These are phyloP conservation scores for Talaromyces thailandensis DNA, from an alignment of 495 filamentous ascomycete genomes.

Conservation along the genomic window DNA sequence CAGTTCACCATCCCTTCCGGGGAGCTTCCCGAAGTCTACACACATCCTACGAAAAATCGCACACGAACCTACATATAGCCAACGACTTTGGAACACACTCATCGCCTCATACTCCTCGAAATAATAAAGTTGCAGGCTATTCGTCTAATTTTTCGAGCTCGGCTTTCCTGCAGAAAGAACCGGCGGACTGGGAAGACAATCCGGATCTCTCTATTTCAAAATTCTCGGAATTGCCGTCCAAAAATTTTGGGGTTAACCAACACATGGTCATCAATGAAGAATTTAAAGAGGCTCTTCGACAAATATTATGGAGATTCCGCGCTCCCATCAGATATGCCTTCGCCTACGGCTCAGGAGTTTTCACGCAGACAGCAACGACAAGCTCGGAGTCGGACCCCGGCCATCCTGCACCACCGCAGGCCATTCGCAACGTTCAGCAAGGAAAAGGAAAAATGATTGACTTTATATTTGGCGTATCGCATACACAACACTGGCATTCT, in stretches of 20 bases:
- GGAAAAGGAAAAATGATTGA: conserved; percentile 94
- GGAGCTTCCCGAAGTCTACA: not conserved
- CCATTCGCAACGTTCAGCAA: conserved; percentile 72
- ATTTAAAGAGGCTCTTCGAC: conserved; percentile 81
- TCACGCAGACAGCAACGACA: conserved; percentile 60
- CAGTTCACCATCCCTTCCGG: not conserved
- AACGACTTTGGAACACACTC: not conserved
- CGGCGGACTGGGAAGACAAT: conserved; percentile 70
- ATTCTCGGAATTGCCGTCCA: conserved; percentile 80
- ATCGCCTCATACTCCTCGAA: not conserved
- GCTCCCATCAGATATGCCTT: conserved; percentile 94
- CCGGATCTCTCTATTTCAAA: conserved; percentile 63
- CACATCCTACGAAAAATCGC: not conserved
- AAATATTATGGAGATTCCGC: conserved; percentile 85
- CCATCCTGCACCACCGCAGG: conserved; percentile 69
- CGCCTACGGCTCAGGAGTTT: conserved; percentile 95
- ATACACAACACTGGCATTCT: conserved; percentile 95
- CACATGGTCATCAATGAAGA: conserved; percentile 90
- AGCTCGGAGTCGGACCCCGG: conserved; percentile 33
- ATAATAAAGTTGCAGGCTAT: not conserved
- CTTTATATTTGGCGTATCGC: conserved; percentile 92
- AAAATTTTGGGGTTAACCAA: conserved; percentile 89
- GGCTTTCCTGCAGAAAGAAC: conserved; percentile 3
- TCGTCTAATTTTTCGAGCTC: conserved; percentile 2
- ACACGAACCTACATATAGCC: not conserved